Percentiles rank a stretch among this genome's conserved stretches.
These are phyloP conservation scores for Iberis pinnata DNA, from an alignment of 345 rosid genomes.

Conservation along the genomic window DNA sequence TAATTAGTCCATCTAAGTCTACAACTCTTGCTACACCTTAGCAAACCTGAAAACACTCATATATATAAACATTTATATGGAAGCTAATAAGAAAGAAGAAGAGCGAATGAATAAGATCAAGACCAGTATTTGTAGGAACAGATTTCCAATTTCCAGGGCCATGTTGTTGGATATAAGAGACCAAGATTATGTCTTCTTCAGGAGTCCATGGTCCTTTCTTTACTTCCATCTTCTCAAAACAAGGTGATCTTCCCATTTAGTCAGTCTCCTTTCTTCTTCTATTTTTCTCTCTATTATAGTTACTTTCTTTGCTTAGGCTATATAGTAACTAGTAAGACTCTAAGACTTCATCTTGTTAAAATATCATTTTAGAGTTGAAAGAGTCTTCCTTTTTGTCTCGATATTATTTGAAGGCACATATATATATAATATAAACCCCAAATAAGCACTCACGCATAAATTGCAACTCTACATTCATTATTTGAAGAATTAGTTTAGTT, in stretches of 20 bases:
- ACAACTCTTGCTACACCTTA: slow-evolving; percentile 97
- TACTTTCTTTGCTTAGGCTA: not conserved
- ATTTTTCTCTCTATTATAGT: not conserved
- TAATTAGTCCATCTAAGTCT: slow-evolving; percentile 98
- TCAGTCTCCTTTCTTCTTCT: not conserved
- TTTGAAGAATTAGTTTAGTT: too few species aligned
- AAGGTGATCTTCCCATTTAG: slow-evolving; percentile 90
- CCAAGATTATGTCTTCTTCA: slow-evolving; percentile 87
- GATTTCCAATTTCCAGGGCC: slow-evolving; percentile 97
- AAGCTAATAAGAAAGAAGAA: not conserved
- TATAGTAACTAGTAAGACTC: slow-evolving; percentile 11
- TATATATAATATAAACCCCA: too few species aligned
- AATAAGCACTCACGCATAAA: too few species aligned
- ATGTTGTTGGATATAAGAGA: slow-evolving; percentile 80
- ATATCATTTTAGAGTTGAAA: not conserved
- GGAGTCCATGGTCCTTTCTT: slow-evolving; percentile 99
- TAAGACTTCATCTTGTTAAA: slow-evolving; percentile 9
- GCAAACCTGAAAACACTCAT: slow-evolving; percentile 50
- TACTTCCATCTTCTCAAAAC: slow-evolving; percentile 74
- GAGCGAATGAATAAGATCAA: not conserved
- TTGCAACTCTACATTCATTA: too few species aligned
- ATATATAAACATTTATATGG: not conserved
- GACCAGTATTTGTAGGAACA: slow-evolving; percentile 79
- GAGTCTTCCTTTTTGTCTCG: not conserved
- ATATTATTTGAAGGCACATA: not conserved